A percentile compares a stretch with the other conserved stretches of the same genome.
Conservation (phyloP, 148 eudicot genomes). For the Suaeda aralocaspica region DNA sequence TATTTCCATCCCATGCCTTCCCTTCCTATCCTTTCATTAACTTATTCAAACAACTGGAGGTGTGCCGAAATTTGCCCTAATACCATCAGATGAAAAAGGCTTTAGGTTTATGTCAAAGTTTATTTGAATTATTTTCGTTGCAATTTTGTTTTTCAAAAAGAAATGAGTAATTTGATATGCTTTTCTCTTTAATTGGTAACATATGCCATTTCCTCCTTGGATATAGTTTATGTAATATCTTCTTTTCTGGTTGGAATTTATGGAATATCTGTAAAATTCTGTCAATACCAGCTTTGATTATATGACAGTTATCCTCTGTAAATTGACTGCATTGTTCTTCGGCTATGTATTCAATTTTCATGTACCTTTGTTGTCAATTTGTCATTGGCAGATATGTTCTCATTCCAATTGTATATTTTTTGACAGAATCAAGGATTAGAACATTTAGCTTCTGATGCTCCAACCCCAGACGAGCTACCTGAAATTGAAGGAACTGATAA, state of each 20-base stretch:
- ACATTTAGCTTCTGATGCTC: constrained; percentile 13
- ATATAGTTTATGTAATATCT: not conserved
- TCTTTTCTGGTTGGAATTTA: not conserved
- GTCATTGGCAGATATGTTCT: not conserved
- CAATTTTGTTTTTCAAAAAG: not conserved
- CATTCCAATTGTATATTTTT: not conserved
- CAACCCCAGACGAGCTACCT: constrained; percentile 23
- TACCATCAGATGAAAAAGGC: too few relatives aligned
- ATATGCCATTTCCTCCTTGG: not conserved
- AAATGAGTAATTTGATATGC: not conserved
- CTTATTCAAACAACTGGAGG: too few relatives aligned
- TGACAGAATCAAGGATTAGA: constrained; percentile 17
- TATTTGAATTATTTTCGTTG: not conserved
- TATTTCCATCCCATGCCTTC: too few relatives aligned
- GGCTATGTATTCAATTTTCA: not conserved
- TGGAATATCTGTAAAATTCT: too few relatives aligned
- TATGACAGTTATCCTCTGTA: not conserved
- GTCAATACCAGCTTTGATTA: not conserved
- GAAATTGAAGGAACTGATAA: constrained; percentile 27
- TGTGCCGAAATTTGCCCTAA: too few relatives aligned
- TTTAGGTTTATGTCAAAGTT: not conserved
- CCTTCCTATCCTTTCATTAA: too few relatives aligned
- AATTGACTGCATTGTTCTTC: not conserved
- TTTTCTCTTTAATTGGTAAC: not conserved
- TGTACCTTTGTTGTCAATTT: not conserved